These are phyloP conservation scores for Aureobasidium melanogenum DNA, from an alignment of 2,329 filamentous ascomycete species.

Conservation along the genomic window DNA sequence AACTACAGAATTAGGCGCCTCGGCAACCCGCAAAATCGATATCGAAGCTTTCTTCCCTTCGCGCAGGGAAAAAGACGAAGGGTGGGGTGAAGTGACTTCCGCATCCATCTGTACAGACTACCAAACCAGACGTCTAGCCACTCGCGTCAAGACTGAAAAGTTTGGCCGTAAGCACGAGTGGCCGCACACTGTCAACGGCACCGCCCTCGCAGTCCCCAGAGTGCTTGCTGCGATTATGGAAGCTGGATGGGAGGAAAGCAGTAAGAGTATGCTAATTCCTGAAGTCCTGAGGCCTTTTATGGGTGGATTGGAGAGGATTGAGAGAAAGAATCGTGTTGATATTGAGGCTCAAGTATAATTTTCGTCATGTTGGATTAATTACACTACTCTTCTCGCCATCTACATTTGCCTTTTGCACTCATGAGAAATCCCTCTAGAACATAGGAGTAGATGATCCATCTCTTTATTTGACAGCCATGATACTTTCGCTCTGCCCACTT, in stretches of 20 bases:
- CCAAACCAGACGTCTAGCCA: constrained; percentile 74
- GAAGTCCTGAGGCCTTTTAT: constrained; percentile 76
- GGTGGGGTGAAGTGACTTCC: constrained; percentile 91
- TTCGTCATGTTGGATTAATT: too few relatives aligned
- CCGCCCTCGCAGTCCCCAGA: constrained; percentile 81
- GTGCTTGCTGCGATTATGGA: constrained; percentile 85
- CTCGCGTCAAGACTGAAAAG: constrained; percentile 51
- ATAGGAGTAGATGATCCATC: too few relatives aligned
- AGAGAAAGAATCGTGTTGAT: constrained; percentile 24
- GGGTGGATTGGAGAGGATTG: constrained; percentile 63
- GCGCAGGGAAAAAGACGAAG: constrained; percentile 53
- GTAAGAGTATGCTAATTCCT: constrained; percentile 62
- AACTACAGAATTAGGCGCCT: constrained; percentile 76
- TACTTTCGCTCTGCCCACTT: too few relatives aligned
- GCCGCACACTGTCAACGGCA: constrained; percentile 89
- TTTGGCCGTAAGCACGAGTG: constrained; percentile 52
- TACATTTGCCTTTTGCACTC: neutral
- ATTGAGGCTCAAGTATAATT: neutral
- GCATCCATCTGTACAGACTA: constrained; percentile 92
- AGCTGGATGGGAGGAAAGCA: constrained; percentile 73
- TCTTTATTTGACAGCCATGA: too few relatives aligned
- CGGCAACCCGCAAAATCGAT: constrained; percentile 77
- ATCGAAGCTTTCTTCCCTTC: constrained; percentile 94
- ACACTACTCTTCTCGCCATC: neutral
- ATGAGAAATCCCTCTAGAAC: neutral